phyloP scores from a whole-genome alignment of 441 rosid genomes.

The Codiaeum variegatum region DNA sequence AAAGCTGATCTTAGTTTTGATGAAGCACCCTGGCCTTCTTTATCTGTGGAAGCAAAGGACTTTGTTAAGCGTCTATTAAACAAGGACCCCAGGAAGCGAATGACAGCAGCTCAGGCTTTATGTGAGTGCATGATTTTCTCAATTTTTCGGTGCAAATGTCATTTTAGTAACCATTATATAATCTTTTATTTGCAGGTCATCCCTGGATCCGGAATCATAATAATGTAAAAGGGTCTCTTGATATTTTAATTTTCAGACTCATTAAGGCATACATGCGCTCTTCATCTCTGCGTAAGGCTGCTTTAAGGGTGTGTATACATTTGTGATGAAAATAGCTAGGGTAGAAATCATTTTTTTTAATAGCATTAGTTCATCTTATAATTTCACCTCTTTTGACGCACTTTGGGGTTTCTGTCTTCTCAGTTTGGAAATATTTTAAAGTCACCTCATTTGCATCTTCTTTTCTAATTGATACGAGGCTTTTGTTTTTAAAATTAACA shows the following conservation, averaged over 20 bases:
- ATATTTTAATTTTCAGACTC: conserved; percentile 65
- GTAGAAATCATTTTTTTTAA: not conserved
- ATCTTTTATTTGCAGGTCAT: conserved; percentile 57
- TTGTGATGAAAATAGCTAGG: not conserved
- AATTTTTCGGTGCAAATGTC: conserved; percentile 14
- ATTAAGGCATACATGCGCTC: conserved; percentile 78
- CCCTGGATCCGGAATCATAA: conserved; percentile 70
- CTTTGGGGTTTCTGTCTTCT: not conserved
- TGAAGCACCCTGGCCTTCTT: conserved; percentile 83
- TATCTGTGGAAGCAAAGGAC: conserved; percentile 83
- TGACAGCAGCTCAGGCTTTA: conserved; percentile 93
- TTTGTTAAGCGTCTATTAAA: conserved; percentile 70
- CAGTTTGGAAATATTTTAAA: not conserved
- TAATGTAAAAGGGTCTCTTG: conserved; percentile 63
- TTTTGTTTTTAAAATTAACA: not conserved
- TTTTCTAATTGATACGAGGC: not conserved
- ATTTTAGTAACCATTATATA: conserved; percentile 4
- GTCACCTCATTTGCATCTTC: not conserved
- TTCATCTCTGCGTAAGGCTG: conserved; percentile 82
- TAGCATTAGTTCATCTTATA: not conserved
- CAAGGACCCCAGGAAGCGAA: conserved; percentile 84
- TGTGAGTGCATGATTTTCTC: conserved; percentile 44
- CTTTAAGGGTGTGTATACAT: conserved; percentile 65
- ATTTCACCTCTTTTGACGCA: not conserved
- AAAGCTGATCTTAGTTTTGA: conserved; percentile 83